These are phyloP conservation scores for Phytophthora tubulina DNA, from an alignment of 352 stramenopile genomes.

Conservation along the genomic window DNA sequence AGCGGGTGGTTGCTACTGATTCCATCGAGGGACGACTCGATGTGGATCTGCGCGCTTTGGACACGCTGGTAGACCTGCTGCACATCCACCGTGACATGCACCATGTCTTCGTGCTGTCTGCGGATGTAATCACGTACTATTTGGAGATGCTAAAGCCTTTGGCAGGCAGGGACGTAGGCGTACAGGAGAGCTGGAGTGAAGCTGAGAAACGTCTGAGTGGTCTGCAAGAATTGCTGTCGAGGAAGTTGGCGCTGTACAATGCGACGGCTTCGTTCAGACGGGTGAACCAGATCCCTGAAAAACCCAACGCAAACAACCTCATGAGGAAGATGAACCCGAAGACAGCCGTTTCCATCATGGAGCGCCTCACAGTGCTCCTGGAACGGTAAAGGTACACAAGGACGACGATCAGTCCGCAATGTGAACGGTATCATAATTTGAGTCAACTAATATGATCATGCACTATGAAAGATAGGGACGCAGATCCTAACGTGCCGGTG, in stretches of 20 bases:
- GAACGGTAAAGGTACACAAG: constrained; percentile 32
- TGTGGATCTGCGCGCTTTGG: constrained; percentile 74
- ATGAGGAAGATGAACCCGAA: constrained; percentile 81
- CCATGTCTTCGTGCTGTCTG: constrained; percentile 78
- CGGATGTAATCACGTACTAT: constrained; percentile 71
- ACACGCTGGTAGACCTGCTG: constrained; percentile 94
- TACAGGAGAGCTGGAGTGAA: constrained; percentile 61
- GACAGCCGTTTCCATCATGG: constrained; percentile 60
- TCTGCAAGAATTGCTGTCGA: constrained; percentile 61
- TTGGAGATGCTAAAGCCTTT: constrained; percentile 46
- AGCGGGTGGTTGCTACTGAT: constrained; percentile 25
- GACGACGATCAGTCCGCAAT: background rate
- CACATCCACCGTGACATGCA: constrained; percentile 95
- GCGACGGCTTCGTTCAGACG: constrained; percentile 49
- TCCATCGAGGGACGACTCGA: constrained; percentile 51
- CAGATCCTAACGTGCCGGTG: background rate
- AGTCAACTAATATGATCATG: constrained; percentile 12
- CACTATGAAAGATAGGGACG: background rate
- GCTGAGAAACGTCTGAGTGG: constrained; percentile 57
- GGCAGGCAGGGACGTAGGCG: constrained; percentile 24
- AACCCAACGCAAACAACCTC: constrained; percentile 44
- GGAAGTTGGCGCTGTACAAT: constrained; percentile 70
- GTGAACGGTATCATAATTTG: constrained; percentile 12
- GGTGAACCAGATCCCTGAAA: constrained; percentile 39
- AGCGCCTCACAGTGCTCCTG: constrained; percentile 57